Base-by-base conservation (phyloP, 306 rosid genomes). In the Bauhinia variegata region DNA sequence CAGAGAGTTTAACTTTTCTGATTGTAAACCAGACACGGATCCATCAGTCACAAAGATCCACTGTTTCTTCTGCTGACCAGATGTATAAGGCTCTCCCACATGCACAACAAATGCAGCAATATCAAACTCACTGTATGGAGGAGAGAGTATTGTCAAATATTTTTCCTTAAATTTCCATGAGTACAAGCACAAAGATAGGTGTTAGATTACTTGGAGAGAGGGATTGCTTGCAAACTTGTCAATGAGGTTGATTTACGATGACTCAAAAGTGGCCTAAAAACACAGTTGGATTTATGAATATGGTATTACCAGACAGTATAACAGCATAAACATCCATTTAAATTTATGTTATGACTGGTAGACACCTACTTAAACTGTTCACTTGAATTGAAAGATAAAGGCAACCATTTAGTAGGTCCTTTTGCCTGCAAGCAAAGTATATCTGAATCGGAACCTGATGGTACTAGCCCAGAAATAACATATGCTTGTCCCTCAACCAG, bases 41-140 rank as follows among this genome's bases (percentile, higher is more conserved):
- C 87, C 87, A 81, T 87, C 96, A 60, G 93, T 78, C 73, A 88
- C 96, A 66, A 87, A 92, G 73, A 86, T 77, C 98, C 96, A 89
- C 70, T 92, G 98, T 78, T 80, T 89, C 80, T 70, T 86, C 64
- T 83, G 91, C 49, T 81, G 84, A 59, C 71, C 75, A 42, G 81
- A 61, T 56, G 65, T 68, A 79, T 75, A 72, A 71, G 79, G 89
- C 39, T 80, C 87, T 65, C 96, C 98, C 68, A 87, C 93, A 56
- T 86, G 87, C 76, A 92, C 84, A 78, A 92, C 80, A 51, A 75
- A 72, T 53, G 89, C 96, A 74, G 79, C 93, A 42, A 82, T 65
- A 59, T 92, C 97, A 69, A 92, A 92, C 67, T 88, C 98, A 15
- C 98, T 92, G 80, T 53, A 44, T 23, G 67, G 55, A 12, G 54